phyloP scores from a whole-genome alignment of 805 yeast genomes.

The Zygoascus tannicola region DNA sequence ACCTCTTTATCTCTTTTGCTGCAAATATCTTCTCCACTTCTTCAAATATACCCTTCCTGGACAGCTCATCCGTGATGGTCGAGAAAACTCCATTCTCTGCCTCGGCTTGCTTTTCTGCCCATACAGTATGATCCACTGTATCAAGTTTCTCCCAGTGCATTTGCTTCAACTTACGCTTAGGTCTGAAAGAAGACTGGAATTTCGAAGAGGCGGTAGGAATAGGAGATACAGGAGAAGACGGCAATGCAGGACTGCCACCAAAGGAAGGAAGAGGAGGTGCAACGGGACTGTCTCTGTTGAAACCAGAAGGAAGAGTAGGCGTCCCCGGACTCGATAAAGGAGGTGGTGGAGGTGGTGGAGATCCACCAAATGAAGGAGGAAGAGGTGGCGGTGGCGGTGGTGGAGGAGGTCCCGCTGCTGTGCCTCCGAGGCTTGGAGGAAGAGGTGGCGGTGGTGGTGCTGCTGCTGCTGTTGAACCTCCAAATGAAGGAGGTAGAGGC shows the following conservation, averaged over 20 bases:
- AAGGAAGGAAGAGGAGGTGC: constrained; percentile 30
- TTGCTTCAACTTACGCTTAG: constrained; percentile 76
- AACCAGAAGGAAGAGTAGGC: background rate
- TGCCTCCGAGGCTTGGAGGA: constrained; percentile 12
- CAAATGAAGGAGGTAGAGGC: constrained; percentile 7
- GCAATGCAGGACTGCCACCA: constrained; percentile 1
- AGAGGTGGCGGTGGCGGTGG: constrained; percentile 12
- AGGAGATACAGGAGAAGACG: constrained; percentile 15
- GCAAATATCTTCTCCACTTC: constrained; percentile 84
- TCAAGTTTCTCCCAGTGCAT: constrained; percentile 96
- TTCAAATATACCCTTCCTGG: constrained; percentile 67
- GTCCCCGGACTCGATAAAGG: constrained; percentile 24
- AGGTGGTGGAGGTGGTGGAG: constrained; percentile 23
- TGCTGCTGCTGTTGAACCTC: constrained; percentile 23
- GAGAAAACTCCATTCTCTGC: constrained; percentile 18
- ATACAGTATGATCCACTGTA: constrained; percentile 72
- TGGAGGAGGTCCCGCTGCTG: constrained; percentile 26
- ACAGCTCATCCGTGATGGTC: constrained; percentile 49
- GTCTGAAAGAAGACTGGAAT: constrained; percentile 32
- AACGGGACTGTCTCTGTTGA: constrained; percentile 24
- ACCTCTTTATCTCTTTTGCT: constrained; percentile 58
- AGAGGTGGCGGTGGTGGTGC: constrained; percentile 21
- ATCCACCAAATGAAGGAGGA: constrained; percentile 5
- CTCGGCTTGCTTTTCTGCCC: constrained; percentile 46
- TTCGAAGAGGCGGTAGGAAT: constrained; percentile 16